Evolutionary conservation across 1,139 yeast species (phyloP).

Genomic region (Pichia sp.): DNA sequence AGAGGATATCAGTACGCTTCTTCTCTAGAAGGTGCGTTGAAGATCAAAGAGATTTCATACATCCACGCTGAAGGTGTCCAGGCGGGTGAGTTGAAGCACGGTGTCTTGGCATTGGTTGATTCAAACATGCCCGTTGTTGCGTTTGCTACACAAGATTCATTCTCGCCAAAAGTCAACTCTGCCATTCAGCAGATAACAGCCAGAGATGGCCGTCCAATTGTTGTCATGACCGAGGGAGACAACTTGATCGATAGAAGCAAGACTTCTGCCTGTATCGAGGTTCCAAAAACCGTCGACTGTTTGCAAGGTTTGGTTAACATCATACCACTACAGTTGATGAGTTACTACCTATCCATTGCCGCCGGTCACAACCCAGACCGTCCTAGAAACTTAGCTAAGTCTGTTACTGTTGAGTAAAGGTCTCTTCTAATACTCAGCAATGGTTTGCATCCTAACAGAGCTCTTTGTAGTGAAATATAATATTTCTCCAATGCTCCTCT

Average conservation of each 20-base stretch:
- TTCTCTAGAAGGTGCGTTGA: conserved; percentile 96
- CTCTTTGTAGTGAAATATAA: background rate
- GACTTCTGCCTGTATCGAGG: conserved; percentile 70
- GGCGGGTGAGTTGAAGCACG: conserved; percentile 98
- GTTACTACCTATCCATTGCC: conserved; percentile 95
- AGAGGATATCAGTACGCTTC: conserved; percentile 98
- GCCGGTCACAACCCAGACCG: conserved; percentile 97
- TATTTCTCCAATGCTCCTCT: background rate
- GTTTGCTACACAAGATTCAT: conserved; percentile 94
- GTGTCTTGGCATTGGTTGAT: conserved; percentile 95
- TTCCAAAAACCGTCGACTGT: conserved; percentile 95
- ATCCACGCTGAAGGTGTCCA: conserved; percentile 99
- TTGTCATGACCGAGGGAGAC: conserved; percentile 89
- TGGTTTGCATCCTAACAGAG: background rate
- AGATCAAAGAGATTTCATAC: conserved; percentile 96
- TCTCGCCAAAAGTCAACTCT: conserved; percentile 93
- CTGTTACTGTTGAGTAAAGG: conserved; percentile 84
- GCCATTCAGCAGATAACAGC: conserved; percentile 97
- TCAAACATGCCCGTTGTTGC: conserved; percentile 91
- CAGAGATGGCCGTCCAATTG: conserved; percentile 94
- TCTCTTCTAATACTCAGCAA: background rate
- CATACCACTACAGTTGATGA: conserved; percentile 91
- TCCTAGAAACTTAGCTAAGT: conserved; percentile 98
- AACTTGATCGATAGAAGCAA: conserved; percentile 50
- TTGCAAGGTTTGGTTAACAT: conserved; percentile 94